These are phyloP conservation scores for Plasmodium berghei DNA, from an alignment of 169 alveolate genomes.

Conservation along the genomic window DNA sequence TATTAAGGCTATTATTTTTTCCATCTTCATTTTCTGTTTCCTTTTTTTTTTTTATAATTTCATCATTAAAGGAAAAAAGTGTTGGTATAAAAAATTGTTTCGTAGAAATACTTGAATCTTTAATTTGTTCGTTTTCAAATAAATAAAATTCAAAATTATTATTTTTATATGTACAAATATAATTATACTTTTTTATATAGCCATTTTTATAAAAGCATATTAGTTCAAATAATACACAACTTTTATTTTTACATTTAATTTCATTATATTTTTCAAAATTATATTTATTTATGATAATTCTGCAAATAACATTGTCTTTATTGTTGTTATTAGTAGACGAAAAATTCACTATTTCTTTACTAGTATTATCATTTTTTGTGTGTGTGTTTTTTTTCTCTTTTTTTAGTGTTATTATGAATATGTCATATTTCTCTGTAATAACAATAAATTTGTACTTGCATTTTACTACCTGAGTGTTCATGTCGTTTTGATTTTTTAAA, in stretches of 20 bases:
- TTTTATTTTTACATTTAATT: constrained; percentile 12
- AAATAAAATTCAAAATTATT: constrained; percentile 40
- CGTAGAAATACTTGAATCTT: constrained; percentile 5
- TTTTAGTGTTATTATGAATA: constrained; percentile 23
- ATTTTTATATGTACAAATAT: constrained; percentile 44
- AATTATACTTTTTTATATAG: constrained; percentile 22
- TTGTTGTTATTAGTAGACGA: constrained; percentile 34
- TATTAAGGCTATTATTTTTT: constrained; percentile 7
- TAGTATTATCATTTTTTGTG: not conserved
- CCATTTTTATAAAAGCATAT: constrained; percentile 49
- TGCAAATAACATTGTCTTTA: constrained; percentile 4
- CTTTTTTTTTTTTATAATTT: constrained; percentile 34
- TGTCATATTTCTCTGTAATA: constrained; percentile 36
- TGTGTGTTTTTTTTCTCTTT: constrained; percentile 16
- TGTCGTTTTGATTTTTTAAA: not conserved
- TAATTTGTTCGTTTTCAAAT: constrained; percentile 33
- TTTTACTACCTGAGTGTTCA: not conserved
- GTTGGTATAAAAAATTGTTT: constrained; percentile 40
- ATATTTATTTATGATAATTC: constrained; percentile 26
- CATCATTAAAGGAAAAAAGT: constrained; percentile 71
- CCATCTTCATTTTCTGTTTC: constrained; percentile 10
- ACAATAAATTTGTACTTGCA: constrained; percentile 20
- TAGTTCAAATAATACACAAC: constrained; percentile 35
- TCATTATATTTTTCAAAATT: constrained; percentile 43
- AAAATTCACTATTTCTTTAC: constrained; percentile 13